A percentile compares a stretch with the other conserved stretches of the same genome.
phyloP scores from a whole-genome alignment of 192 early-diverging fungal genomes.

The Chytriomyces sp. region DNA sequence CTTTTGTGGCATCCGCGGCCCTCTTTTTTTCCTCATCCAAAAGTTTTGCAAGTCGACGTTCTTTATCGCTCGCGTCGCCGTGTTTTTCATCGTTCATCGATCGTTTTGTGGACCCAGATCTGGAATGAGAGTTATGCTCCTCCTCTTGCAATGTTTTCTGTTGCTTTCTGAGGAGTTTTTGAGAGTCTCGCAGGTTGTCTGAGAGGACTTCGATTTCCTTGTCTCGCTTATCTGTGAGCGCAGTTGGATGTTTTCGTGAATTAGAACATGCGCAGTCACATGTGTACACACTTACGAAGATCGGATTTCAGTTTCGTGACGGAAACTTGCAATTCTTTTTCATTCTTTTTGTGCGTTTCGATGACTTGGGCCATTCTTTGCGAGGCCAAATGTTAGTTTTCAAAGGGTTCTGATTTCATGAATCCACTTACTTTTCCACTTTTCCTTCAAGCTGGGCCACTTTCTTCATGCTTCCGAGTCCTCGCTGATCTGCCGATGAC shows the following conservation, averaged over 20 bases:
- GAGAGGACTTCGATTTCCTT: conserved; percentile 23
- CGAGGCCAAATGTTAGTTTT: not conserved
- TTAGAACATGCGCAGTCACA: no score
- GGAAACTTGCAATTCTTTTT: conserved; percentile 27
- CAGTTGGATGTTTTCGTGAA: not conserved
- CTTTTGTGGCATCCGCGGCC: conserved; percentile 20
- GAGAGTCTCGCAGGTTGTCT: conserved; percentile 13
- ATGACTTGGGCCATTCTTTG: conserved; percentile 29
- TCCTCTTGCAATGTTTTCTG: conserved; percentile 3
- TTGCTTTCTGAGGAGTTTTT: conserved; percentile 17
- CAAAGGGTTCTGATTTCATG: no score
- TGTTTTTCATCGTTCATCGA: not conserved
- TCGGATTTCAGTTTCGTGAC: conserved; percentile 18
- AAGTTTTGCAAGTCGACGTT: conserved; percentile 12
- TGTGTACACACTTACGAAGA: not conserved
- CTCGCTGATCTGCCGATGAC: not conserved
- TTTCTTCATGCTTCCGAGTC: not conserved
- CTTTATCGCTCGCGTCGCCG: conserved; percentile 8
- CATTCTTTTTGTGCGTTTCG: conserved; percentile 11
- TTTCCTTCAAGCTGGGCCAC: conserved; percentile 41
- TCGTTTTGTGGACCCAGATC: conserved; percentile 3
- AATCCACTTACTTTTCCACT: conserved; percentile 27
- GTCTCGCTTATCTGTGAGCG: conserved; percentile 18
- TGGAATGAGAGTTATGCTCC: conserved; percentile 5
- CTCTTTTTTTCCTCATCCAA: conserved; percentile 22